Evolutionary conservation across 257 asterid species (phyloP).

Genomic region (Petrea volubilis): DNA sequence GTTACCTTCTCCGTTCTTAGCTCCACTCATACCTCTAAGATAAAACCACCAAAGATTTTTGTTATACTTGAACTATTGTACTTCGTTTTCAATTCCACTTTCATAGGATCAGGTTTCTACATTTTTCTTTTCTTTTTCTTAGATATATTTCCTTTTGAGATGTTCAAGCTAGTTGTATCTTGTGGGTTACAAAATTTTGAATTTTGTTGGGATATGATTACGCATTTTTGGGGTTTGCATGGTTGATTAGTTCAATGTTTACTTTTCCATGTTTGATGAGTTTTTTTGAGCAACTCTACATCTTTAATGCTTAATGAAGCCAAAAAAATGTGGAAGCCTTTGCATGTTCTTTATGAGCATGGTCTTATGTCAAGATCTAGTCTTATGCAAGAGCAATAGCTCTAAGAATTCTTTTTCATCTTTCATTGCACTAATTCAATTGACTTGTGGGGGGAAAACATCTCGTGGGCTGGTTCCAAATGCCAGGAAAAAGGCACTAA

Average conservation of each 20-base stretch:
- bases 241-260: conserved; percentile 41
- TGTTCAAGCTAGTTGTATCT: neutral
- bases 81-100: neutral
- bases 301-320: conserved; percentile 46
- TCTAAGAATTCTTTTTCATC: conserved; percentile 29
- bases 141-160: conserved; percentile 1
- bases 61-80: conserved; percentile 5
- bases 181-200: conserved; percentile 13
- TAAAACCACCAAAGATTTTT: conserved; percentile 29
- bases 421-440: conserved; percentile 32
- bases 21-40: conserved; percentile 31
- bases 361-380: conserved; percentile 58
- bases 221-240: conserved; percentile 36
- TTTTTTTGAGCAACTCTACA: conserved; percentile 40
- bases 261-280: conserved; percentile 21
- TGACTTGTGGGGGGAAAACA: conserved; percentile 50
- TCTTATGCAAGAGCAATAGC: conserved; percentile 37
- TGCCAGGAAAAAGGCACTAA: conserved; percentile 61
- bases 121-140: conserved; percentile 3
- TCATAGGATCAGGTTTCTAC: conserved; percentile 27
- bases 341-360: conserved; percentile 86
- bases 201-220: conserved; percentile 21
- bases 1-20: conserved; percentile 56
- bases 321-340: conserved; percentile 73
- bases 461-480: conserved; percentile 52